Conservation (phyloP, 192 early-diverging fungal species). For the Rhizophagus clarus region DNA sequence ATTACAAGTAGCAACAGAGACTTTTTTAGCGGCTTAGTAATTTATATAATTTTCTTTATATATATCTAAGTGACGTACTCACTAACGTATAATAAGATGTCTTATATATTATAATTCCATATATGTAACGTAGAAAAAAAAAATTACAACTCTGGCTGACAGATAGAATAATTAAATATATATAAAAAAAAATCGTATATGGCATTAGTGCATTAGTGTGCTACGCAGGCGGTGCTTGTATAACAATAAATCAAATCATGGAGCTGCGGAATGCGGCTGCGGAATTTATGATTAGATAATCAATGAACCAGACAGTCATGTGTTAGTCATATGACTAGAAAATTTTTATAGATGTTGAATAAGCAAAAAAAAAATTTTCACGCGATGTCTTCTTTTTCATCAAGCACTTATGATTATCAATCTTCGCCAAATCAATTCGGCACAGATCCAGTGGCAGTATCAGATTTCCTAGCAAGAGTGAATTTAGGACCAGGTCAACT, state of each 20-base stretch:
- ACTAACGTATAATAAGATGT: neutral
- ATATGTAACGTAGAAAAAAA: no score
- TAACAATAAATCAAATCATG: no score
- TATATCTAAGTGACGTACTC: neutral
- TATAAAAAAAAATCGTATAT: no score
- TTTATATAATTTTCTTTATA: neutral
- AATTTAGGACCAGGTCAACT: constrained; percentile 15
- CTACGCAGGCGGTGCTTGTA: no score
- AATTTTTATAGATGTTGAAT: neutral
- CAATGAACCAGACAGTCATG: no score
- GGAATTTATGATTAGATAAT: no score
- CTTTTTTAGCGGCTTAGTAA: neutral
- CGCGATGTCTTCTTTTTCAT: neutral
- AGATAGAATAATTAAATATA: no score
- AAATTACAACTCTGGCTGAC: no score
- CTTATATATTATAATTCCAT: neutral
- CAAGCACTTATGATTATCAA: neutral
- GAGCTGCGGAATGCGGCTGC: no score
- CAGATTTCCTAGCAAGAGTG: constrained; percentile 16
- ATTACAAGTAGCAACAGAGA: neutral
- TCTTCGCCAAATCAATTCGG: neutral
- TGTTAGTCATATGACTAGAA: neutral
- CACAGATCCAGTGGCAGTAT: constrained; percentile 12
- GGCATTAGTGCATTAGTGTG: no score
- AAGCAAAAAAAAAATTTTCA: neutral